phyloP scores from a whole-genome alignment of 2,329 filamentous ascomycete genomes.

The Diaporthe eres region DNA sequence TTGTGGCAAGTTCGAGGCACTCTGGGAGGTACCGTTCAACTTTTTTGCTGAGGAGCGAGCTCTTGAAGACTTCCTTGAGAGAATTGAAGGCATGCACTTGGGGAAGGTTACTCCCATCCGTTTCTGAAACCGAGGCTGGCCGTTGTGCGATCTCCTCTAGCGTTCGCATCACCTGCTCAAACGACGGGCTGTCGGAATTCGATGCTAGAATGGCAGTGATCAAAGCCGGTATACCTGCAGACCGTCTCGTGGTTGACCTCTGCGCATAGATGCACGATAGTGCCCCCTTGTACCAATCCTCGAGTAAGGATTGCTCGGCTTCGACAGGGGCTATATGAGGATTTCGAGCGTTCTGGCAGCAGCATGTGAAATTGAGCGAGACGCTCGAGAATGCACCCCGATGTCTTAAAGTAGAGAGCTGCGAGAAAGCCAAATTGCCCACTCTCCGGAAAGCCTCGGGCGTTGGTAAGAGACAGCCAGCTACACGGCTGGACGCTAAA shows the following conservation, averaged over 20 bases:
- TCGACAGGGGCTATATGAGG: constrained; percentile 50
- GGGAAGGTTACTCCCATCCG: constrained; percentile 77
- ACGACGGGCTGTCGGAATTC: constrained; percentile 70
- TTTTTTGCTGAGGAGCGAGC: constrained; percentile 78
- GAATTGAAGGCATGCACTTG: constrained; percentile 98
- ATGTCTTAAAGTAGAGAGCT: constrained; percentile 87
- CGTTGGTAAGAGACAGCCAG: constrained; percentile 62
- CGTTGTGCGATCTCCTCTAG: constrained; percentile 71
- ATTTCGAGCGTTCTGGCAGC: constrained; percentile 77
- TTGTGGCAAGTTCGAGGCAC: constrained; percentile 84
- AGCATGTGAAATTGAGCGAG: constrained; percentile 86
- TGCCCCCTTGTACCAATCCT: constrained; percentile 80
- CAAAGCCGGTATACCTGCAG: constrained; percentile 90
- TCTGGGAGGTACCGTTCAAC: constrained; percentile 82
- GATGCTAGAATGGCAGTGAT: constrained; percentile 85
- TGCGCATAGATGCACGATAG: constrained; percentile 80
- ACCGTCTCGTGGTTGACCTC: constrained; percentile 87
- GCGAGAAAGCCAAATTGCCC: constrained; percentile 82
- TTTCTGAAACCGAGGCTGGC: constrained; percentile 67
- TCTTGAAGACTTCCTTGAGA: constrained; percentile 91
- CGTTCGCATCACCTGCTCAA: constrained; percentile 74
- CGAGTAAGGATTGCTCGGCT: constrained; percentile 64
- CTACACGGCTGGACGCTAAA: constrained; percentile 61
- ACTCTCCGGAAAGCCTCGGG: constrained; percentile 73
- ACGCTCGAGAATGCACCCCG: constrained; percentile 95